Evolutionary conservation across 768 basidiomycete species (phyloP).

Genomic region (Hortiboletus campestris): DNA sequence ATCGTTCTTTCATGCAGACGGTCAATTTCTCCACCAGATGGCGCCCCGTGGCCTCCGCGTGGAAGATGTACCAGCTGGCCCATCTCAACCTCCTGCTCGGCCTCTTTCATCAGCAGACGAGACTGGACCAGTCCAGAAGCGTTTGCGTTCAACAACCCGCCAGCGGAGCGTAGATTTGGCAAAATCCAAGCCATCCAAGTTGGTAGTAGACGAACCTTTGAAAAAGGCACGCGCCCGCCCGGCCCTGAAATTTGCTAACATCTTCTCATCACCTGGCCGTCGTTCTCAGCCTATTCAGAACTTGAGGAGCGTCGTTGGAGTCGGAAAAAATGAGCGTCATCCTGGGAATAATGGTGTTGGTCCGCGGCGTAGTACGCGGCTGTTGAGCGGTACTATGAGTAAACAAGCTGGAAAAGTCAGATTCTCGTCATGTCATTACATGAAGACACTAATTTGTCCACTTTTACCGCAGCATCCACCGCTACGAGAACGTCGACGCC

Average conservation of each 20-base stretch:
- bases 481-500: constrained; percentile 59
- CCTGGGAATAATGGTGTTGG: constrained; percentile 41
- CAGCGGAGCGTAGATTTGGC: constrained; percentile 48
- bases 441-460: constrained; percentile 16
- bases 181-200: constrained; percentile 61
- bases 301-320: constrained; percentile 52
- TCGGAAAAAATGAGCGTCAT: constrained; percentile 52
- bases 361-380: constrained; percentile 71
- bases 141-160: constrained; percentile 61
- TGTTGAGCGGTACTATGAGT: constrained; percentile 55
- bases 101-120: constrained; percentile 84
- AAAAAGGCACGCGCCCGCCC: constrained; percentile 92
- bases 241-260: constrained; percentile 83
- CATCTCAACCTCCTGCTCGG: constrained; percentile 52
- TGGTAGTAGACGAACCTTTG: constrained; percentile 64
- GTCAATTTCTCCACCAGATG: constrained; percentile 50
- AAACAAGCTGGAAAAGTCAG: constrained; percentile 61
- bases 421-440: background rate
- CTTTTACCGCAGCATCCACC: constrained; percentile 31
- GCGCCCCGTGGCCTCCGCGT: constrained; percentile 42
- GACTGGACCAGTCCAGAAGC: constrained; percentile 74
- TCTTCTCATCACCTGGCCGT: constrained; percentile 84
- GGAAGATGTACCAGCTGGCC: constrained; percentile 39
- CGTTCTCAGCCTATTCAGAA: constrained; percentile 71
- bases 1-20: constrained; percentile 51